These are phyloP conservation scores for Pleodorina starrii DNA, from an alignment of 139 green algal species.

Conservation along the genomic window DNA sequence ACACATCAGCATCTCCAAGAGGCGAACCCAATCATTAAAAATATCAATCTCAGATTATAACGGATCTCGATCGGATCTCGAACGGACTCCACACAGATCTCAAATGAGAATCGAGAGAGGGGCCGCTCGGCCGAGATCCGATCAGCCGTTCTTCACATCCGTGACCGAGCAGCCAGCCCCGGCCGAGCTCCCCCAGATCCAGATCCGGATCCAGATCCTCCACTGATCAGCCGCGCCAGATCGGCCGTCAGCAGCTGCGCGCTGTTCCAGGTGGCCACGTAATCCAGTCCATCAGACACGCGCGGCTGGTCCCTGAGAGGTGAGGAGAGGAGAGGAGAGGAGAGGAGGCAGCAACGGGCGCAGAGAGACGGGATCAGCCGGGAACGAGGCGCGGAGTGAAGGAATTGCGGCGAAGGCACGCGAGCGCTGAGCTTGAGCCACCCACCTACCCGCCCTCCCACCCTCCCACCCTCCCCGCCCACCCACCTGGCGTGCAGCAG, in stretches of 20 bases:
- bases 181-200: too few species aligned
- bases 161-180: too few species aligned
- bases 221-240: neutral
- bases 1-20: too few species aligned
- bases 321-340: neutral
- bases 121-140: too few species aligned
- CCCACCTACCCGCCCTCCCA: neutral
- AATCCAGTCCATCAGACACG: constrained; percentile 51
- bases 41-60: too few species aligned
- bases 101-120: too few species aligned
- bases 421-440: neutral
- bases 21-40: too few species aligned
- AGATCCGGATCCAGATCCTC: too few species aligned
- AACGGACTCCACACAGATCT: too few species aligned
- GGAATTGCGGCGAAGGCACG: neutral
- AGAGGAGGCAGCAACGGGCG: neutral
- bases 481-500: constrained; percentile 72
- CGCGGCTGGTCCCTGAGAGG: constrained; percentile 15
- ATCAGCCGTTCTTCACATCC: too few species aligned
- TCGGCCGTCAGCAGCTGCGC: constrained; percentile 48
- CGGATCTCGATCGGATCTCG: too few species aligned
- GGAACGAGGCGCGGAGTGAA: neutral
- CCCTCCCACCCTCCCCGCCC: neutral
- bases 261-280: constrained; percentile 61
- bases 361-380: neutral